Base-by-base conservation (phyloP, 2,329 filamentous ascomycete species). In the Calonectria multiphialidica region DNA sequence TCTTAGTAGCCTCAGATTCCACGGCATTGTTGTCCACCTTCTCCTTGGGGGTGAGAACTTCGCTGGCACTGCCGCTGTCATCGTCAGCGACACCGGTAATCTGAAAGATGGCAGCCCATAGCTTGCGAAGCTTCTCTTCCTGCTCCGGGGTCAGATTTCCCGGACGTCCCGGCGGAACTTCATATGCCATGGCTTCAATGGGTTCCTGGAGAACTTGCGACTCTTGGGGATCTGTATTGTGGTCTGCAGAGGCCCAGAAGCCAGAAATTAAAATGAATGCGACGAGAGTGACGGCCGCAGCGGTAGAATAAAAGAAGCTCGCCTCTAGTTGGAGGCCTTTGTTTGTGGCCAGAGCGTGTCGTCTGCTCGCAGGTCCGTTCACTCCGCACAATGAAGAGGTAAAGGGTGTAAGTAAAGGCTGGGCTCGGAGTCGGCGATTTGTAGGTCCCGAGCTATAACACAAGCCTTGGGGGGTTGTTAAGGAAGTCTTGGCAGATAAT, bases 131-230 rank as follows among this genome's bases (percentile, higher is more conserved):
- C 86, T 97, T 98, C 75, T 90, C 90, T 79, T 98, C 95, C 85
- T 99, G 92, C 74, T 98, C 96, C 3, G 91, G 84, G n/a, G 96
- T 98, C 71, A 99, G 88, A 77, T 94, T 98, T 71, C 95, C 95
- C 67, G 95, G 90, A 73, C 95, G 92, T 66, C 97, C 97, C 44
- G 93, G 90, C 53, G 89, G 89, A 25, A 81, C 73, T 77, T 88
- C 83, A 28, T 79, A 55, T 49, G 86, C 78, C 87, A 88, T 88
- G 37, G 47, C 74, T 72, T 77, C 73, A 18, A 78, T 18, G 16
- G 69, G 68, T 71, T 79, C 72, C 49, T 77, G 69, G 28, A 72
- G 45, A 18, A 71, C 59, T 69, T 64, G 21, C 18, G 40, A 57
- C 30, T 71, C 40, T 45, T 21, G 21, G 16, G 45, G 37, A 25